Conservation (phyloP, 192 early-diverging fungal genomes). For the Dissophora globulifera region DNA sequence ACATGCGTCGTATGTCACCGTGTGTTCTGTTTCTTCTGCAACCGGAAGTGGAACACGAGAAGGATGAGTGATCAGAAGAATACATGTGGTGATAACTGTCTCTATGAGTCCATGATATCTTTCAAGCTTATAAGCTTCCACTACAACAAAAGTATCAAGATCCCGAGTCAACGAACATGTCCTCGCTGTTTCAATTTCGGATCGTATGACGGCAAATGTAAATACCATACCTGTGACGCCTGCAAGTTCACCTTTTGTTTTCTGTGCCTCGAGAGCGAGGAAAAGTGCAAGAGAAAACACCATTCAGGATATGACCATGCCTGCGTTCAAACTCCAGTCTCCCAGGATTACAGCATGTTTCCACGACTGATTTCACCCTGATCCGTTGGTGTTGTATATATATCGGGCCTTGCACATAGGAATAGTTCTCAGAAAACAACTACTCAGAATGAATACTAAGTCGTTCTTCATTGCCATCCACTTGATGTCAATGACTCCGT, state of each 20-base stretch:
- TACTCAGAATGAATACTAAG: too few species aligned
- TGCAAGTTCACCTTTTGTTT: constrained; percentile 32
- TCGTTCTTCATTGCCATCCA: too few species aligned
- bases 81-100: constrained; percentile 25
- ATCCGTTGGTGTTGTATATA: too few species aligned
- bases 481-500: too few species aligned
- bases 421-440: too few species aligned
- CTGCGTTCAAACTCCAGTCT: constrained; percentile 8
- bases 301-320: constrained; percentile 9
- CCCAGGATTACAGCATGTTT: constrained; percentile 24
- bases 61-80: constrained; percentile 15
- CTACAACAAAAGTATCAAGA: constrained; percentile 16
- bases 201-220: constrained; percentile 33
- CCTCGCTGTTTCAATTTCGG: constrained; percentile 36
- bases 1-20: constrained; percentile 14
- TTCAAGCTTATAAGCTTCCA: constrained; percentile 27
- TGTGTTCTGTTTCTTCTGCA: constrained; percentile 36
- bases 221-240: constrained; percentile 20
- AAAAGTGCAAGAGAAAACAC: constrained; percentile 18
- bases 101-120: constrained; percentile 34
- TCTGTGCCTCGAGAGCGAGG: constrained; percentile 23
- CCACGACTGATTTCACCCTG: constrained; percentile 12
- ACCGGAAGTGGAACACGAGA: constrained; percentile 22
- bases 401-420: too few species aligned
- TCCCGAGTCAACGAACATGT: constrained; percentile 24